Evolutionary conservation across 2,329 filamentous ascomycete species (phyloP).

Genomic region (Alternaria hordeiaustralica): DNA sequence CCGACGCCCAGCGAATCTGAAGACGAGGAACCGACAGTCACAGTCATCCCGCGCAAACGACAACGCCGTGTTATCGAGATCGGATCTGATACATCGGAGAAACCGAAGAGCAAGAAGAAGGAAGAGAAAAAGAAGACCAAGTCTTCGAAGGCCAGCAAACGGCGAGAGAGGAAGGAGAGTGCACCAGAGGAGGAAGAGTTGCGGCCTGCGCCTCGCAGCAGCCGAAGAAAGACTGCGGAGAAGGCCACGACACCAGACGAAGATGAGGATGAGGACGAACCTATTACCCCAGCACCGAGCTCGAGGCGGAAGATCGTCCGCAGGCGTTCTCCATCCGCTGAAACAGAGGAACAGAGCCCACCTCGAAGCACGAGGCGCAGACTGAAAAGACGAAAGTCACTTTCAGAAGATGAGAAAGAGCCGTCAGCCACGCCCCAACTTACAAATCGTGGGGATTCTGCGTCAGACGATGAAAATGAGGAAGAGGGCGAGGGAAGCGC

Average conservation of each 20-base stretch:
- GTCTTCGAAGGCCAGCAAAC: background rate
- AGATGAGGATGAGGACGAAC: slow-evolving; percentile 2
- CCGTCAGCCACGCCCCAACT: slow-evolving; percentile 9
- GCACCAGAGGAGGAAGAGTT: background rate
- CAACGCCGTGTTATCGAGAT: slow-evolving; percentile 3
- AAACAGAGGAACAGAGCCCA: slow-evolving; percentile 7
- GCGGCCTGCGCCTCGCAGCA: slow-evolving; percentile 6
- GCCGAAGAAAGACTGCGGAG: slow-evolving; percentile 7
- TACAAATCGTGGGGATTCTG: slow-evolving; percentile 30
- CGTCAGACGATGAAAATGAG: slow-evolving; percentile 24
- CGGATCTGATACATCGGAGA: slow-evolving; percentile 1
- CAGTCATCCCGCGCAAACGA: slow-evolving; percentile 20
- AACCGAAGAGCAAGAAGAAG: slow-evolving; percentile 2
- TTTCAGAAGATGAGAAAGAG: slow-evolving; percentile 10
- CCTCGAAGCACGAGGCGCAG: slow-evolving; percentile 10
- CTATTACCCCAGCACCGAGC: background rate
- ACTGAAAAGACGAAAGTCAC: slow-evolving; percentile 2
- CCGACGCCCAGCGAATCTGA: slow-evolving; percentile 7
- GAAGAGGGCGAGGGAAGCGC: slow-evolving; percentile 6
- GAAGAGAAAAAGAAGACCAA: background rate
- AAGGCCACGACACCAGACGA: slow-evolving; percentile 8
- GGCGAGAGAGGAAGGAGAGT: background rate
- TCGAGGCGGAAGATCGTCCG: background rate
- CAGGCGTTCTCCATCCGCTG: background rate
- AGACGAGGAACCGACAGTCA: slow-evolving; percentile 13